Conservation (phyloP, 2,329 filamentous ascomycete species). For the Penicillium sp. region DNA sequence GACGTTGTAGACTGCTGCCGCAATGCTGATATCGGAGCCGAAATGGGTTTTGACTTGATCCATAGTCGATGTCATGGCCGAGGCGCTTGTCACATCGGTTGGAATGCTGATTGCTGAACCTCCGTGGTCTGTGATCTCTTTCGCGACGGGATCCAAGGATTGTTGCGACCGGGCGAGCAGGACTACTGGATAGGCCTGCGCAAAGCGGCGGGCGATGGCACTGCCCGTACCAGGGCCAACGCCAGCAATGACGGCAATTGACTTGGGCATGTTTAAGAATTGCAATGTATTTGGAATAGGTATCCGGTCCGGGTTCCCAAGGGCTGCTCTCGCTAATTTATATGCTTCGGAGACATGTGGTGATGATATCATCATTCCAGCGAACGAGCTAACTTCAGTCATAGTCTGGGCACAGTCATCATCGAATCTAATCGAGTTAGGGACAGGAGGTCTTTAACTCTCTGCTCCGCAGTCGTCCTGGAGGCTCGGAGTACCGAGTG, state of each 20-base stretch:
- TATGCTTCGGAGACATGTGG: neutral
- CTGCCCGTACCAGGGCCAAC: conserved; percentile 24
- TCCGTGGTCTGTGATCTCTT: conserved; percentile 67
- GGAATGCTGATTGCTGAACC: conserved; percentile 71
- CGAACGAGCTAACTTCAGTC: neutral
- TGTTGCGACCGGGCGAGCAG: conserved; percentile 70
- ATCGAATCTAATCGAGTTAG: neutral
- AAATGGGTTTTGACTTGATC: conserved; percentile 16
- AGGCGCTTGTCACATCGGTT: conserved; percentile 62
- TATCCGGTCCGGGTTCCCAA: neutral
- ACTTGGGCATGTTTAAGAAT: conserved; percentile 8
- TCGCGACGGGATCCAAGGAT: conserved; percentile 66
- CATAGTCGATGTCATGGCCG: conserved; percentile 45
- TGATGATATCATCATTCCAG: neutral
- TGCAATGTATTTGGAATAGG: neutral
- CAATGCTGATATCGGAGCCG: conserved; percentile 13
- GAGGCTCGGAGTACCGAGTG: neutral
- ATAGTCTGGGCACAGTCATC: neutral
- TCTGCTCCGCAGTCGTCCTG: too few species aligned
- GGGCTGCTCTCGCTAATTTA: neutral
- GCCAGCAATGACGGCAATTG: conserved; percentile 27
- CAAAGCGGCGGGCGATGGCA: conserved; percentile 57
- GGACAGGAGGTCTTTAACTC: neutral
- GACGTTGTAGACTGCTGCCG: conserved; percentile 57
- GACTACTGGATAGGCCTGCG: conserved; percentile 69